Conservation (phyloP, 352 stramenopile species). For the Phytophthora citrophthora region DNA sequence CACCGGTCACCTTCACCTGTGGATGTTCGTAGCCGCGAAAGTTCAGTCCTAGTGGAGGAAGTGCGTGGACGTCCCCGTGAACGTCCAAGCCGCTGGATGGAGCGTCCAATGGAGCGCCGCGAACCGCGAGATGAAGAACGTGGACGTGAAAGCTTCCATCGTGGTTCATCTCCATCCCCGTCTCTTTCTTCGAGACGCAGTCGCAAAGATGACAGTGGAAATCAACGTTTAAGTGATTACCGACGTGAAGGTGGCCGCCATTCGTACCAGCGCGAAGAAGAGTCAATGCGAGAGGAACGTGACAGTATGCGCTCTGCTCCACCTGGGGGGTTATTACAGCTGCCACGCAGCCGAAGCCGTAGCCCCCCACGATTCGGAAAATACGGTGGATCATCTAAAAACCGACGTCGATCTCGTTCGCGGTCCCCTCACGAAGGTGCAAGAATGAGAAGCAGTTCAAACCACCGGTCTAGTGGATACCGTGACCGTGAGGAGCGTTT, state of each 20-base stretch:
- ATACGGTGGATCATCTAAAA: slow-evolving; percentile 25
- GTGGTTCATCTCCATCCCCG: slow-evolving; percentile 17
- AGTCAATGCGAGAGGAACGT: slow-evolving; percentile 26
- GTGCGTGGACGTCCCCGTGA: slow-evolving; percentile 40
- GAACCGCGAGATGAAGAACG: slow-evolving; percentile 22
- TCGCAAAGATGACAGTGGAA: slow-evolving; percentile 27
- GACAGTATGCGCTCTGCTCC: slow-evolving; percentile 24
- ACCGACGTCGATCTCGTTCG: slow-evolving; percentile 29
- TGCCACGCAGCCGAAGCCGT: slow-evolving; percentile 34
- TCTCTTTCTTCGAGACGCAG: slow-evolving; percentile 33
- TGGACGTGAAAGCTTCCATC: slow-evolving; percentile 15
- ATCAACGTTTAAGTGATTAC: slow-evolving; percentile 28
- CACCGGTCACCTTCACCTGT: slow-evolving; percentile 25
- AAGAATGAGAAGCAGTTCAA: slow-evolving; percentile 25
- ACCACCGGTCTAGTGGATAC: slow-evolving; percentile 21
- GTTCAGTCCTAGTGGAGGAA: slow-evolving; percentile 26
- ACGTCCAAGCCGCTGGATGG: slow-evolving; percentile 33
- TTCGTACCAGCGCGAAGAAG: slow-evolving; percentile 27
- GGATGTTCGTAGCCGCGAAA: slow-evolving; percentile 29
- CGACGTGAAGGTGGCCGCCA: slow-evolving; percentile 30
- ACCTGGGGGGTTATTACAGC: slow-evolving; percentile 22
- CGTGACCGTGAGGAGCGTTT: slow-evolving; percentile 33
- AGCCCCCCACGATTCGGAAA: slow-evolving; percentile 39
- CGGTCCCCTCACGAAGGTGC: slow-evolving; percentile 31
- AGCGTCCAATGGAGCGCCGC: slow-evolving; percentile 21